Conservation (phyloP, 108 stramenopile species). For the Fragilariopsis cylindrus region DNA sequence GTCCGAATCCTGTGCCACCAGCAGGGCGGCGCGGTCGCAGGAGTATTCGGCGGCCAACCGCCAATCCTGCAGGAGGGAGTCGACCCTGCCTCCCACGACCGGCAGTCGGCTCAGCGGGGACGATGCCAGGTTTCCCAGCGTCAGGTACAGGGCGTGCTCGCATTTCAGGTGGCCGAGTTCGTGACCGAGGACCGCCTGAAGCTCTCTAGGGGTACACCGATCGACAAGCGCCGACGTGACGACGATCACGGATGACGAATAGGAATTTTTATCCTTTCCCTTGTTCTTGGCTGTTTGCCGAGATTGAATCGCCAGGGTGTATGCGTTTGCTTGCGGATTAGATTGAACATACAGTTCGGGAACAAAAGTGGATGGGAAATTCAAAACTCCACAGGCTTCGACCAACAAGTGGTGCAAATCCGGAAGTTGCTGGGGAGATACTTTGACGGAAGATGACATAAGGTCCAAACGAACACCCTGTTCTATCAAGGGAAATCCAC, state of each 20-base stretch:
- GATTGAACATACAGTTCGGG: slow-evolving; percentile 62
- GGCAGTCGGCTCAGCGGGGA: slow-evolving; percentile 43
- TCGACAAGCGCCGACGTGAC: slow-evolving; percentile 62
- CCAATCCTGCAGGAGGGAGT: slow-evolving; percentile 54
- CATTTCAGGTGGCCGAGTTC: slow-evolving; percentile 82
- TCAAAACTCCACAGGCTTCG: slow-evolving; percentile 42
- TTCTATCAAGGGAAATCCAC: slow-evolving; percentile 47
- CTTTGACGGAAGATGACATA: slow-evolving; percentile 48
- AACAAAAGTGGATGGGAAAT: slow-evolving; percentile 20
- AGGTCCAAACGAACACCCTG: slow-evolving; percentile 52
- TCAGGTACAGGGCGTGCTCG: slow-evolving; percentile 76
- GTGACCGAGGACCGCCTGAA: slow-evolving; percentile 73
- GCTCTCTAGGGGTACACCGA: slow-evolving; percentile 51
- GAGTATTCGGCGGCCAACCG: slow-evolving; percentile 76
- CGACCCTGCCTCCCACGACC: slow-evolving; percentile 30
- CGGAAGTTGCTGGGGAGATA: slow-evolving; percentile 47
- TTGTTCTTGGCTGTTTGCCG: not conserved
- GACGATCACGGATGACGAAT: slow-evolving; percentile 47
- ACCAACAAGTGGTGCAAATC: slow-evolving; percentile 39
- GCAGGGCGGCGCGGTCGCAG: slow-evolving; percentile 72
- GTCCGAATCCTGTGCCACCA: slow-evolving; percentile 67
- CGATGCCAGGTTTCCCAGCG: slow-evolving; percentile 55
- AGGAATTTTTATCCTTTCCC: not conserved
- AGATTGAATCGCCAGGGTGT: slow-evolving; percentile 54
- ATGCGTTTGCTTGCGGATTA: slow-evolving; percentile 60